Evolutionary conservation across 2,329 filamentous ascomycete species (phyloP).

Genomic region (Pestalotiopsis sp.): DNA sequence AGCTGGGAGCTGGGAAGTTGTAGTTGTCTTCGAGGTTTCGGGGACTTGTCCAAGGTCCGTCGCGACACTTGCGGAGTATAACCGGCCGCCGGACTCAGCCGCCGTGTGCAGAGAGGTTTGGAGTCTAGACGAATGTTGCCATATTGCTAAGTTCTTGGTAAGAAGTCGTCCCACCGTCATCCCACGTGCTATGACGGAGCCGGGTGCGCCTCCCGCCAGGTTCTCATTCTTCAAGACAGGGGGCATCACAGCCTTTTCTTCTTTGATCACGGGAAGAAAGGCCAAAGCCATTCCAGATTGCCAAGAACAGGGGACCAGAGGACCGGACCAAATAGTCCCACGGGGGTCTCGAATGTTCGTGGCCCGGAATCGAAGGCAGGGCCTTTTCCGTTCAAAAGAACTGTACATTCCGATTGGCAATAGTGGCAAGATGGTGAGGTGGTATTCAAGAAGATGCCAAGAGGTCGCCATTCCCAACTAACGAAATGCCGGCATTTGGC

Average conservation of each 20-base stretch:
- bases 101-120: background rate
- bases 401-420: background rate
- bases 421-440: background rate
- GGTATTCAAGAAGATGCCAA: background rate
- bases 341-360: background rate
- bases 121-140: background rate
- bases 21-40: background rate
- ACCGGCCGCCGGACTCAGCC: background rate
- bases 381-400: background rate
- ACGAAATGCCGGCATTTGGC: background rate
- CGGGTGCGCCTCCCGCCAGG: background rate
- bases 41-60: background rate
- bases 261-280: background rate
- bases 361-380: background rate
- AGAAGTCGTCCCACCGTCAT: background rate
- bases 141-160: background rate
- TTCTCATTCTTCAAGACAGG: background rate
- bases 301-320: background rate
- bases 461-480: background rate
- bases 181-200: conserved; percentile 2
- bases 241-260: too few relatives aligned
- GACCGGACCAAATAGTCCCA: background rate
- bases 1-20: background rate
- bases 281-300: background rate
- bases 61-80: background rate